phyloP scores from a whole-genome alignment of 192 early-diverging fungal species.

The Globomyces pollinis-pini region DNA sequence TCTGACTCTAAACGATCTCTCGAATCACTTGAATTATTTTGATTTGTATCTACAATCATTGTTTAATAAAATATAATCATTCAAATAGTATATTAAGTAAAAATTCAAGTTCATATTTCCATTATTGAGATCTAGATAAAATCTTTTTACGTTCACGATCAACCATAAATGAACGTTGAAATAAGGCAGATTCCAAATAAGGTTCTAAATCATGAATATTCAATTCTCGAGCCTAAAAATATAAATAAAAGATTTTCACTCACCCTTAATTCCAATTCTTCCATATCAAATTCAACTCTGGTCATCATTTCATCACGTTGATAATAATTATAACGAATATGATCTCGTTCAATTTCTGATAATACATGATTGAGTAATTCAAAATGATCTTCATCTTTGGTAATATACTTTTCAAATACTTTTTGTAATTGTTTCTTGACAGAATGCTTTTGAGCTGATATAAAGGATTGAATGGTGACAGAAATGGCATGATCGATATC shows the following conservation, averaged over 20 bases:
- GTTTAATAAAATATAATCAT: too few species aligned
- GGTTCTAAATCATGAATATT: conserved; percentile 58
- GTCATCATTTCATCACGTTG: conserved; percentile 47
- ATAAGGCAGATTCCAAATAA: conserved; percentile 49
- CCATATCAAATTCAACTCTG: conserved; percentile 52
- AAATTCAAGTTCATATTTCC: too few species aligned
- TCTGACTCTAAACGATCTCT: too few species aligned
- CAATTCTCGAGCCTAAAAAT: conserved; percentile 37
- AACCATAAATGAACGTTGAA: too few species aligned
- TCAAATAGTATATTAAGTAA: too few species aligned
- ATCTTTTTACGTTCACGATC: too few species aligned
- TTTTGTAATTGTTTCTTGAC: conserved; percentile 77
- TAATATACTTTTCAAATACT: conserved; percentile 80
- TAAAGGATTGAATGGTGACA: conserved; percentile 81
- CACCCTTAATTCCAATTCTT: conserved; percentile 54
- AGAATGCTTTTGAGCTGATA: conserved; percentile 86
- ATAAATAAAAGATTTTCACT: not conserved
- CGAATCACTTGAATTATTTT: too few species aligned
- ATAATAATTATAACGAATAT: conserved; percentile 65
- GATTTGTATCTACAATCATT: too few species aligned
- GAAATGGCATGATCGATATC: conserved; percentile 91
- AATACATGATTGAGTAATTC: conserved; percentile 74
- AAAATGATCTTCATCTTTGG: conserved; percentile 64
- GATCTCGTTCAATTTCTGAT: conserved; percentile 65
- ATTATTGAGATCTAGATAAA: too few species aligned